Percentiles rank a stretch among this genome's conserved stretches.
These are phyloP conservation scores for Rubia balearica DNA, from an alignment of 305 asterid species.

Conservation along the genomic window DNA sequence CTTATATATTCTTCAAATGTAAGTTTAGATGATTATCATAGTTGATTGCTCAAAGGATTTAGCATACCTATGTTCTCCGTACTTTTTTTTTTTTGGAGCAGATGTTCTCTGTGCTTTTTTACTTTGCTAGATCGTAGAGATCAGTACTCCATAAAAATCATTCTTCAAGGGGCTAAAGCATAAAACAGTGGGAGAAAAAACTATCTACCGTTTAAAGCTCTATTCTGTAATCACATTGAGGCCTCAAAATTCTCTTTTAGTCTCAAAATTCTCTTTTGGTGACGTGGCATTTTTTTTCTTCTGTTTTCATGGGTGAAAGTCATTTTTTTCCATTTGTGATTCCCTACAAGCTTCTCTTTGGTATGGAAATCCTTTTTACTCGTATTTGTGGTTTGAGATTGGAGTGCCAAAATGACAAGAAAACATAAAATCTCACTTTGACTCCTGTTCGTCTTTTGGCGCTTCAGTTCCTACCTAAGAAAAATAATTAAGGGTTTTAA, in stretches of 20 bases:
- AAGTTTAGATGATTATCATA: neutral
- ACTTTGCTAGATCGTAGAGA: too few relatives aligned
- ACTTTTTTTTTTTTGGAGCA: too few relatives aligned
- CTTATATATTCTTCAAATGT: neutral
- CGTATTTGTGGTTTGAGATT: neutral
- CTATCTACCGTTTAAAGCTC: neutral
- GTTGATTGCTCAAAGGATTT: too few relatives aligned
- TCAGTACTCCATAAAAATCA: neutral
- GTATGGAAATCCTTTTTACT: neutral
- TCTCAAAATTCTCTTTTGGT: too few relatives aligned
- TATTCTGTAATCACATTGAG: neutral
- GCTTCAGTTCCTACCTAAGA: neutral
- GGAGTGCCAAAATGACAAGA: neutral
- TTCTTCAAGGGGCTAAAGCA: neutral
- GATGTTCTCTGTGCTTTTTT: too few relatives aligned
- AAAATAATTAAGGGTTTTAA: too few relatives aligned
- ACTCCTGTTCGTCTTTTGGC: neutral
- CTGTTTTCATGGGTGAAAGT: neutral
- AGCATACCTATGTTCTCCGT: too few relatives aligned
- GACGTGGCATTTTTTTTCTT: neutral
- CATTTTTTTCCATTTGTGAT: too few relatives aligned
- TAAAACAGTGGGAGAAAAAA: neutral
- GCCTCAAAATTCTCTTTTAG: neutral
- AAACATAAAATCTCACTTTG: neutral
- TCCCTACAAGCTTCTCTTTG: neutral